These are phyloP conservation scores for Carex parvula DNA, from an alignment of 176 grass and related monocot genomes.

Conservation along the genomic window DNA sequence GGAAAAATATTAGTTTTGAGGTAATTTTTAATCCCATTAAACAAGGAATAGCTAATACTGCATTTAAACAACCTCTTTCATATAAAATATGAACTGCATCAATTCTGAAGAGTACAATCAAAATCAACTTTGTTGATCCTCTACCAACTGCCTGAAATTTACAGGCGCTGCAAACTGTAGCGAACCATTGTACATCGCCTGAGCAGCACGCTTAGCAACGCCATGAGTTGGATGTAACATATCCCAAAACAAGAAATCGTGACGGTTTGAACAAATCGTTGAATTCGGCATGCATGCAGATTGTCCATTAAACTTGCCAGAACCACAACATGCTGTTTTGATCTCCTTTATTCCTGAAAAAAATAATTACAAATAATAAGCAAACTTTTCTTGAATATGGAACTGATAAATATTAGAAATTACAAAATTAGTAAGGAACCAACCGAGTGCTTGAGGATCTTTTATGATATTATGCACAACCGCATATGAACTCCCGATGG, in stretches of 20 bases:
- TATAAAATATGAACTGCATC: background rate
- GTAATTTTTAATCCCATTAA: background rate
- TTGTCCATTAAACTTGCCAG: constrained; percentile 58
- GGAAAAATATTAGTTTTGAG: background rate
- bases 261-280: constrained; percentile 34
- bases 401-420: background rate
- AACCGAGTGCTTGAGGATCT: constrained; percentile 61
- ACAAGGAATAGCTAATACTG: background rate
- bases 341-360: constrained; percentile 57
- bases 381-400: background rate
- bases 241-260: constrained; percentile 69
- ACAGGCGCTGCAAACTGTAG: constrained; percentile 43
- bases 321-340: constrained; percentile 60
- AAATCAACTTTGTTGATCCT: constrained; percentile 36
- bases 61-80: background rate
- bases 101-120: background rate
- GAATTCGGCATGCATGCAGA: constrained; percentile 62
- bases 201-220: constrained; percentile 15
- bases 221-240: constrained; percentile 42
- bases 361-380: background rate
- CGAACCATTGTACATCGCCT: constrained; percentile 30
- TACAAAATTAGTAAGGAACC: background rate
- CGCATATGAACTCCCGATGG: constrained; percentile 75
- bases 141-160: constrained; percentile 54
- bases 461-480: constrained; percentile 88